Evolutionary conservation across 2,329 filamentous ascomycete genomes (phyloP), one percentile per base, ranked within the genome.

Genomic region (Cladosporium colombiae): DNA sequence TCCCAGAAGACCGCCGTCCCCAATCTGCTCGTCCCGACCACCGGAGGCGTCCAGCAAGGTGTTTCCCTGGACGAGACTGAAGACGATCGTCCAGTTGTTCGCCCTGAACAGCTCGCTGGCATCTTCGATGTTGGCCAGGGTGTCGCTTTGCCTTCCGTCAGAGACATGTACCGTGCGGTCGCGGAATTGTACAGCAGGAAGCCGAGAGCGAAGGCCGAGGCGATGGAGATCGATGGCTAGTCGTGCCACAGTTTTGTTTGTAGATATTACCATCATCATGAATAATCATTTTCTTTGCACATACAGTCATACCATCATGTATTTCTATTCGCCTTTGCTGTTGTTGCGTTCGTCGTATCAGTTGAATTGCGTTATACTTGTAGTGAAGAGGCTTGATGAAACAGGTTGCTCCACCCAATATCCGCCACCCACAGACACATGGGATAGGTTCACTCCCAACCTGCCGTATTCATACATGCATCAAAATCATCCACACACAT

Each of bases 141-240:
- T 3, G 90, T 90, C 73, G 88, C 89, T 0, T 84, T 90, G 72
- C 88, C 89, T 25, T 86, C 89, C 13, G 85, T 93, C 25, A 87
- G 90, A 76, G 90, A 92, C 68, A 85, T 92, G 80, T 93, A 93
- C 74, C 88, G 89, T 76, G 86, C 88, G 76, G 88, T 94, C 46
- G 85, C 89, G 14, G 85, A 81, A 5, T 74, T 91, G 68, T 87
- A 90, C 74, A 84, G 85, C 1, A 80, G 84, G 67, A 89, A 86
- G 75, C 83, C 86, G 13, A 44, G 49, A 46, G 61, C 61, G 11
- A 63, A 56, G 50, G 61, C 13, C 1, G 61, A 63, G 61, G 61
- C 61, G 61, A 63, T 63, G 61, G 61, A 63, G 50, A 37, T 63
- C 4, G 61, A 63, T 27, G 61, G 50, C 61, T 63, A 63, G 61